Evolutionary conservation across 2,329 filamentous ascomycete genomes (phyloP).

Genomic region (Hymenoscyphus albidus): DNA sequence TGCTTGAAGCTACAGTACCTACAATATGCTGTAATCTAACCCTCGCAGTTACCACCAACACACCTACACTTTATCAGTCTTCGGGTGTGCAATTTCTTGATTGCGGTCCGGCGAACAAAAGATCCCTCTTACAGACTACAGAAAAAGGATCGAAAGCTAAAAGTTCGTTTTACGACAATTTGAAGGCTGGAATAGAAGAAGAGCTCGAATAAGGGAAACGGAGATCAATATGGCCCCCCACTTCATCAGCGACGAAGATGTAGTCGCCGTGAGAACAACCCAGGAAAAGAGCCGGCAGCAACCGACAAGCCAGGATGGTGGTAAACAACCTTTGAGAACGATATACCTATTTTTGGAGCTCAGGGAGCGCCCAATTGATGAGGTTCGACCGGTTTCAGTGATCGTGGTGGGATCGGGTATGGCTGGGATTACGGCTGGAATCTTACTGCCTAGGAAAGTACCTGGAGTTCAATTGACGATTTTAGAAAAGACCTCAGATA

Average conservation of each 20-base stretch:
- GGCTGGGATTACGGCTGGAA: constrained; percentile 59
- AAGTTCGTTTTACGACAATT: too few species aligned
- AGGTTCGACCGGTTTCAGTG: constrained; percentile 8
- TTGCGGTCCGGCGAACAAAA: too few species aligned
- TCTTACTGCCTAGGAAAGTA: constrained; percentile 64
- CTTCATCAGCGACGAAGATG: background rate
- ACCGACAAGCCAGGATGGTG: background rate
- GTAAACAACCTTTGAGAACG: background rate
- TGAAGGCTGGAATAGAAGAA: too few species aligned
- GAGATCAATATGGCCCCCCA: background rate
- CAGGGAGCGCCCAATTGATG: constrained; percentile 37
- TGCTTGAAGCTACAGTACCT: background rate
- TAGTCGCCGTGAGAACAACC: background rate
- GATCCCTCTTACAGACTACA: too few species aligned
- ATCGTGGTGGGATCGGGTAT: constrained; percentile 60
- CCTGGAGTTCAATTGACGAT: constrained; percentile 48
- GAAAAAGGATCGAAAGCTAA: too few species aligned
- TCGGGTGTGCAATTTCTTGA: too few species aligned
- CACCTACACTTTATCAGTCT: too few species aligned
- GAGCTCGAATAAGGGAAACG: background rate
- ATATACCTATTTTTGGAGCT: constrained; percentile 22
- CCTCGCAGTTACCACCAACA: too few species aligned
- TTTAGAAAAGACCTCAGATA: constrained; percentile 46
- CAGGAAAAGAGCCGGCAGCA: background rate
- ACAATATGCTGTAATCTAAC: too few species aligned